These are phyloP conservation scores for Durusdinium trenchii DNA, from an alignment of 73 alveolate species.

Conservation along the genomic window DNA sequence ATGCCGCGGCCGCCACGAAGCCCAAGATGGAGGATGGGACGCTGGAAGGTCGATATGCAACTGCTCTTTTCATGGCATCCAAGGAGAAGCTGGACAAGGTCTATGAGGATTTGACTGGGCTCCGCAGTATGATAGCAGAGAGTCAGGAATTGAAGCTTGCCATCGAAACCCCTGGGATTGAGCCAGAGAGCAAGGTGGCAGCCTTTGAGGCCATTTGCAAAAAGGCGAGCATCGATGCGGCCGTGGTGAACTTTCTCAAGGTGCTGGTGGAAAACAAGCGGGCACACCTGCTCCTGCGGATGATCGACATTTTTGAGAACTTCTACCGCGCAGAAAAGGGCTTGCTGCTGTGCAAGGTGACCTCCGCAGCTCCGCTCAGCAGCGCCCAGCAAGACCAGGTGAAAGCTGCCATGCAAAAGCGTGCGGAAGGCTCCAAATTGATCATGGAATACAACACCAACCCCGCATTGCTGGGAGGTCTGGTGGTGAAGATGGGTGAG, in stretches of 20 bases:
- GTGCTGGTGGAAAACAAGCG: slow-evolving; percentile 94
- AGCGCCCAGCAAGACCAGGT: slow-evolving; percentile 49
- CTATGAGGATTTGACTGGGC: slow-evolving; percentile 67
- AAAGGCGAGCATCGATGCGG: slow-evolving; percentile 53
- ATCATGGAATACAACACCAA: slow-evolving; percentile 93
- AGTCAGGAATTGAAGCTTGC: slow-evolving; percentile 21
- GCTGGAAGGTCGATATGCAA: slow-evolving; percentile 80
- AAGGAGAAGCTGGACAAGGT: slow-evolving; percentile 85
- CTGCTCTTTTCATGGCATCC: slow-evolving; percentile 87
- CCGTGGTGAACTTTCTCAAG: slow-evolving; percentile 85
- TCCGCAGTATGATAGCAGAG: slow-evolving; percentile 62
- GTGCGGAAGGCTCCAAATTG: slow-evolving; percentile 66
- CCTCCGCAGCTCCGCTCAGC: slow-evolving; percentile 55
- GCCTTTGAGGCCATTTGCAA: slow-evolving; percentile 78
- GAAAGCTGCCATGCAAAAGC: slow-evolving; percentile 76
- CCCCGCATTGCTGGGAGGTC: slow-evolving; percentile 43
- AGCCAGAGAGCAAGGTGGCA: slow-evolving; percentile 51
- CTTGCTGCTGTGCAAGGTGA: slow-evolving; percentile 85
- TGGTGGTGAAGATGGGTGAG: slow-evolving; percentile 1
- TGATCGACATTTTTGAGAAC: slow-evolving; percentile 91
- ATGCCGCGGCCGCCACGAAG: too few species aligned
- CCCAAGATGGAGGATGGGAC: too few species aligned
- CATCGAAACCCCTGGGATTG: slow-evolving; percentile 18
- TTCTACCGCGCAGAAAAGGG: slow-evolving; percentile 87
- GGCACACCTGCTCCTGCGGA: slow-evolving; percentile 82